Base-by-base conservation (phyloP, 2,329 filamentous ascomycete genomes). In the Penicillium capsulatum region DNA sequence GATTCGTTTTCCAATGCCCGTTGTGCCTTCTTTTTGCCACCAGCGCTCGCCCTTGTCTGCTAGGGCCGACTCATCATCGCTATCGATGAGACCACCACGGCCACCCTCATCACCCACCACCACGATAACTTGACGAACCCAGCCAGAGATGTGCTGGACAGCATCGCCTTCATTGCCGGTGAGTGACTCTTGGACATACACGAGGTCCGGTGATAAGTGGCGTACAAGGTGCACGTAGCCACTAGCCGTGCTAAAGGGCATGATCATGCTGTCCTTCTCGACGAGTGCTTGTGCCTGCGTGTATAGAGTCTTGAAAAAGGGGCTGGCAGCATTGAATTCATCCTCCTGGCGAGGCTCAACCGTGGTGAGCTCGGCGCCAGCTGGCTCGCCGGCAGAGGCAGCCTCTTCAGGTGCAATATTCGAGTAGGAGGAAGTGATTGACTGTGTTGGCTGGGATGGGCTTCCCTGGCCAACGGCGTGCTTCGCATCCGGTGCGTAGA, bases 161-260 rank as follows among this genome's bases (percentile, higher is more conserved):
- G 81, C 73, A 44, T 79, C 77, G 17, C 91, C 91, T 27, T 84
- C 77, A 2, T 79, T 70, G 5, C 91, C 91, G 31, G 84, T 79
- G 17, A 96, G 76, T 2, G 85, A 87, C 58, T 92, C 87, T 57
- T 94, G 86, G 8, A 96, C 75, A 59, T 97, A 97, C 22, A 96
- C 80, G 17, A 91, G 73, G 43, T 94, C 86, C 0, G 91, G 91
- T 26, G 83, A 79, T 5, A 97, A 73, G 61, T 95, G 87, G 36
- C 87, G 84, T 17, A 96, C 76, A 53, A 96, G 88, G 60, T 94
- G 86, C 3, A 88, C 77, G 59, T 92, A 86, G 31, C 90, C 90
- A 17, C 80, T 83, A n/a, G 77, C 70, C 0, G 87, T 86, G 8
- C 83, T 92, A 60, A 95, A 97, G 0, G 89, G 89, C 59, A 97